Base-by-base conservation (phyloP, 106 monocot species). In the Alisma plantagoaquatica region DNA sequence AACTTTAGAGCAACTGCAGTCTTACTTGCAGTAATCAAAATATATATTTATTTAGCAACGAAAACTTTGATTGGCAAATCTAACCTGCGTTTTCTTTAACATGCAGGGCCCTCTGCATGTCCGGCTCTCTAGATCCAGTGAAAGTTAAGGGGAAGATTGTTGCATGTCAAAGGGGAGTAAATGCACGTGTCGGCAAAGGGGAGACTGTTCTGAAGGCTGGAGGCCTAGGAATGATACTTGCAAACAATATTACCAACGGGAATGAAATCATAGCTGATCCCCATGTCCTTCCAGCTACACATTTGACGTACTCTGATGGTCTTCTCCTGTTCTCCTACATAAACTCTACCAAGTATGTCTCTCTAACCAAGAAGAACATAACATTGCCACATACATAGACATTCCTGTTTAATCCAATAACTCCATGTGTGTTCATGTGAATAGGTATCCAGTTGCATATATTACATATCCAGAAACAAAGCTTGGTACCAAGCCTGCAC, bases 101-200 rank as follows among this genome's bases (percentile, higher is more conserved):
- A 55, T 59, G 50, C 59, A 68, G 59, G 21, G 27, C 10, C 12
- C 59, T 27, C 18, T 68, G 68, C 24, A 41, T 59, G 31, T 2
- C 0, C 4, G 27, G 1, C 0, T 69, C 51, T 10, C 45, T 60
- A 19, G 52, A 52, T 31, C 60, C 57, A 8, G 29, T n/a, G 18
- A 60, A 60, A 56, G 69, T 52, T 43, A 69, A 60, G 43, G 69
- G 69, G 31, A 69, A 53, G 32, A 69, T 69, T 10, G 69, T 69
- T 4, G 60, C 51, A 2, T 69, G 69, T 20, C 60, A 52, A 11
- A 27, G 69, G 6, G 69, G 69, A 41, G 53, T 18, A 11, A 69
- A 60, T 29, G 32, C 62, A 1, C 61, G 61, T 28, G 70, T 70
- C 5, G 62, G 46, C 35, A 72, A 72, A 46, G 72, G 72, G 6